These are phyloP conservation scores for Pistacia atlantica DNA, from an alignment of 345 rosid genomes.

Conservation along the genomic window DNA sequence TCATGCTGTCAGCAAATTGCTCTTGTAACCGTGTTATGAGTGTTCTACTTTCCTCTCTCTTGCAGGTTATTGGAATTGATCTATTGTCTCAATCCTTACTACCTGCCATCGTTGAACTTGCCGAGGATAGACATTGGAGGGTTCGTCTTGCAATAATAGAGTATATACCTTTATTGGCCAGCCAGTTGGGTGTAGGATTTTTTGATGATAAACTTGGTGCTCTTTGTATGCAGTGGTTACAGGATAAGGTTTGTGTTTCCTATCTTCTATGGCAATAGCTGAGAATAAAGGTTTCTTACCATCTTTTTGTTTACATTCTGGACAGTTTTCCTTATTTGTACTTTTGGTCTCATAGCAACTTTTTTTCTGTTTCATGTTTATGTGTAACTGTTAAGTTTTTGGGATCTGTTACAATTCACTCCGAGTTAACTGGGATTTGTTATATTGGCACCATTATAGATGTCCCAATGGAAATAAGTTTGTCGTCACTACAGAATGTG, in stretches of 20 bases:
- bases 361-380: not conserved
- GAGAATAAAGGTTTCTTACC: not conserved
- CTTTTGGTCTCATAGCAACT: not conserved
- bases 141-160: constrained; percentile 95
- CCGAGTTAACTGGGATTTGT: not conserved
- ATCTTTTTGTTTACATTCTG: not conserved
- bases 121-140: constrained; percentile 98
- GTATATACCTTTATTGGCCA: constrained; percentile 91
- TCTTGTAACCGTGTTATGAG: not conserved
- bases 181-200: constrained; percentile 92
- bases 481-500: not conserved
- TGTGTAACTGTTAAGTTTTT: not conserved
- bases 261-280: constrained; percentile 1
- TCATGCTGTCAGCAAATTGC: constrained; percentile 5
- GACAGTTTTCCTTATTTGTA: not conserved
- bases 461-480: not conserved
- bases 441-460: not conserved
- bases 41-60: constrained; percentile 1
- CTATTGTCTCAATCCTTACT: constrained; percentile 85
- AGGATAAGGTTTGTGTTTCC: constrained; percentile 74
- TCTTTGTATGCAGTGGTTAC: constrained; percentile 97
- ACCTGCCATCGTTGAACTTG: constrained; percentile 98
- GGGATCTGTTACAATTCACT: not conserved
- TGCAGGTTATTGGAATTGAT: constrained; percentile 96
- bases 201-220: constrained; percentile 92